Percentiles rank a stretch among this genome's conserved stretches.
These are phyloP conservation scores for Warburgia ugandensis DNA, from an alignment of 164 flowering plant species.

Conservation along the genomic window DNA sequence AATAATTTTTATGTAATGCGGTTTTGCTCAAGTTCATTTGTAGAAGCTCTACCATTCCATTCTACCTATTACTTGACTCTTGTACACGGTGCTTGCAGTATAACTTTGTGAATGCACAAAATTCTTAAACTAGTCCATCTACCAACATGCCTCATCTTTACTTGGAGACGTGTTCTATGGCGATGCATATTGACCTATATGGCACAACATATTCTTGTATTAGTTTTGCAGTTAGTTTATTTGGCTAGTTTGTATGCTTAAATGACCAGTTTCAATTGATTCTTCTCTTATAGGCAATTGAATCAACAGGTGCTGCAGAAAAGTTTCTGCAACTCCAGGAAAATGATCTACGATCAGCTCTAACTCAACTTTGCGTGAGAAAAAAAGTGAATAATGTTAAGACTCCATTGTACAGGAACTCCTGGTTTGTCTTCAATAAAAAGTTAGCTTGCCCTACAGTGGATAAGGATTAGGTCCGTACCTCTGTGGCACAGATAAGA, in stretches of 20 bases:
- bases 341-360: conserved; percentile 45
- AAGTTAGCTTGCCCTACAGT: too few relatives aligned
- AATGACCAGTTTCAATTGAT: background rate
- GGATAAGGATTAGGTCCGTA: too few relatives aligned
- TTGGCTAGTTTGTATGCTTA: background rate
- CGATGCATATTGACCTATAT: background rate
- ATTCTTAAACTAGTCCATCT: too few relatives aligned
- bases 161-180: background rate
- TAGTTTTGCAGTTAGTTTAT: conserved; percentile 3
- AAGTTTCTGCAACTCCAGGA: conserved; percentile 46
- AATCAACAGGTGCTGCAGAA: conserved; percentile 67
- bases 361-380: conserved; percentile 43
- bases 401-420: conserved; percentile 20
- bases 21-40: too few relatives aligned
- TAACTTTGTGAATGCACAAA: too few relatives aligned
- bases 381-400: conserved; percentile 48
- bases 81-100: too few relatives aligned
- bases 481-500: too few relatives aligned
- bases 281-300: conserved; percentile 35
- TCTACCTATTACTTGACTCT: too few relatives aligned
- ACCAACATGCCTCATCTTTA: background rate
- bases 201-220: background rate
- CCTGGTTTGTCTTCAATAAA: conserved; percentile 45
- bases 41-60: too few relatives aligned
- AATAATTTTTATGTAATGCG: too few relatives aligned